Conservation (phyloP, 176 grass and related monocot species). For the Oryza longistaminata region DNA sequence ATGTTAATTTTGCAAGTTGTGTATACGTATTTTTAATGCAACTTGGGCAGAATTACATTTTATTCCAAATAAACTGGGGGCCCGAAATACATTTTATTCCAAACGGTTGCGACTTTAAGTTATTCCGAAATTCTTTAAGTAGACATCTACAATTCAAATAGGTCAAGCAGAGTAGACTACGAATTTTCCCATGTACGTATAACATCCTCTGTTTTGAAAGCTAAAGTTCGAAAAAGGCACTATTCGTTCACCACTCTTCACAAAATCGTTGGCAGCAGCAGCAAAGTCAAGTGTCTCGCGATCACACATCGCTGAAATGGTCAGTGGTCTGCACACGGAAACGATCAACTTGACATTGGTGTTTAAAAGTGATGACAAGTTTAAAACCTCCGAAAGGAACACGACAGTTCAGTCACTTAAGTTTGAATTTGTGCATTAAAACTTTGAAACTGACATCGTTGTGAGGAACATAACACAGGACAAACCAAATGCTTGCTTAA, state of each 20-base stretch:
- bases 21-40: too few relatives aligned
- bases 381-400: not conserved
- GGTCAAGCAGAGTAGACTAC: not conserved
- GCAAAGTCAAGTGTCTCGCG: not conserved
- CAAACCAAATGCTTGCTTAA: not conserved
- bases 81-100: too few relatives aligned
- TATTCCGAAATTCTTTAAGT: not conserved
- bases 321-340: conserved; percentile 31
- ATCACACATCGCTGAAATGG: conserved; percentile 27
- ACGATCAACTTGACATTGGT: conserved; percentile 19
- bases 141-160: not conserved
- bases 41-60: too few relatives aligned
- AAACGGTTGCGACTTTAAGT: too few relatives aligned
- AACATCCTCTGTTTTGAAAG: not conserved
- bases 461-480: not conserved
- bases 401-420: not conserved
- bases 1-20: not conserved
- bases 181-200: not conserved
- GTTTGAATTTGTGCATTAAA: conserved; percentile 2
- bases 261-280: not conserved
- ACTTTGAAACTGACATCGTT: not conserved
- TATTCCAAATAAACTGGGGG: not conserved
- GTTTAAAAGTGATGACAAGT: not conserved
- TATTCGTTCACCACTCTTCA: not conserved
- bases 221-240: not conserved